Conservation (phyloP, 1,284 basidiomycete species). For the Trichosporon asahii region DNA sequence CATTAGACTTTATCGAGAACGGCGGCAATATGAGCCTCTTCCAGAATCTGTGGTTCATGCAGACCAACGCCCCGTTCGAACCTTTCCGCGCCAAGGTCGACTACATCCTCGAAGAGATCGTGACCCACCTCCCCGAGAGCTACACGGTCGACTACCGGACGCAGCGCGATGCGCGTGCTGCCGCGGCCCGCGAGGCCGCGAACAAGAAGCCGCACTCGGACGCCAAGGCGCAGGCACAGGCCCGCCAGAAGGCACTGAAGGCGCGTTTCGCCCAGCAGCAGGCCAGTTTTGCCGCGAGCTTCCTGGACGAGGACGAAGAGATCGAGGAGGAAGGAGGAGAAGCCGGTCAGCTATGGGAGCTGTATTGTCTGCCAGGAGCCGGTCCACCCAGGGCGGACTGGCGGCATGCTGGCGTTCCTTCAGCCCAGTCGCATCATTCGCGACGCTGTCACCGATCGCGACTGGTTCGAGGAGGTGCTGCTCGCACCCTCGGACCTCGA, state of each 20-base stretch:
- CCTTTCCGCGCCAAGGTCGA: conserved; percentile 64
- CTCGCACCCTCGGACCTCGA: conserved; percentile 67
- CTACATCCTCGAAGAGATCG: conserved; percentile 71
- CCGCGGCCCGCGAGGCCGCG: conserved; percentile 39
- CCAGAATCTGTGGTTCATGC: conserved; percentile 66
- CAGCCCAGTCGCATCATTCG: conserved; percentile 86
- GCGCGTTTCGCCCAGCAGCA: conserved; percentile 89
- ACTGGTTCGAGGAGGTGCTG: conserved; percentile 72
- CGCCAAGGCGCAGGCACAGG: conserved; percentile 34
- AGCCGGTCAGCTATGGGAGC: conserved; percentile 66
- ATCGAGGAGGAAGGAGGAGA: conserved; percentile 57
- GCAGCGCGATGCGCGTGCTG: conserved; percentile 37
- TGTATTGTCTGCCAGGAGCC: conserved; percentile 99
- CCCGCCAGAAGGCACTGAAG: conserved; percentile 81
- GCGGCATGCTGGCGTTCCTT: conserved; percentile 84
- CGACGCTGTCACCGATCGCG: conserved; percentile 67
- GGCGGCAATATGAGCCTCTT: conserved; percentile 54
- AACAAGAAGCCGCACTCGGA: conserved; percentile 56
- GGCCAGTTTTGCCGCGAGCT: conserved; percentile 61
- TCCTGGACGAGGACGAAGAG: conserved; percentile 58
- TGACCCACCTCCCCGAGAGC: conserved; percentile 51
- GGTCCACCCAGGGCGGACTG: conserved; percentile 67
- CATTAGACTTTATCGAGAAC: conserved; percentile 57
- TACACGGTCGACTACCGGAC: conserved; percentile 55
- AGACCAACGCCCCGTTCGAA: conserved; percentile 69